Percentiles rank a stretch among this genome's conserved stretches.
Evolutionary conservation across 257 asterid genomes (phyloP).

Genomic region (Solanum lignicaule): DNA sequence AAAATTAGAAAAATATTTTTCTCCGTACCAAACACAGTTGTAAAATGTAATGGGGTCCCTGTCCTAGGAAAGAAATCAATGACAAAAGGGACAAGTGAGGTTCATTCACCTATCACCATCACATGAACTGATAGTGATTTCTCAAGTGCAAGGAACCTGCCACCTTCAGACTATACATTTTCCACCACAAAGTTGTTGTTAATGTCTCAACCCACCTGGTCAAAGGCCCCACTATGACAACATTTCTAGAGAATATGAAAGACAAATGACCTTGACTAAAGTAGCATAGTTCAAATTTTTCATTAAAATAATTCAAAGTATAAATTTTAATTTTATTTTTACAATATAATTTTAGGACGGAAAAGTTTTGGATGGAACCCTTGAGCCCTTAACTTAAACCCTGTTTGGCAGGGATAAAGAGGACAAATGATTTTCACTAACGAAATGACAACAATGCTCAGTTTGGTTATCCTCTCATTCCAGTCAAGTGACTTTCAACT

Average conservation of each 20-base stretch:
- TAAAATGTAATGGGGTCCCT: neutral
- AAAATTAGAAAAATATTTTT: neutral
- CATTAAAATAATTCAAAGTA: neutral
- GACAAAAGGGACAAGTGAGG: neutral
- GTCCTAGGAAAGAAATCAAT: neutral
- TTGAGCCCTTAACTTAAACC: neutral
- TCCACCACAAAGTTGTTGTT: neutral
- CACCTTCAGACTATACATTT: neutral
- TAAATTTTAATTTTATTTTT: neutral
- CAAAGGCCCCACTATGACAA: neutral
- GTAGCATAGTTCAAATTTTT: neutral
- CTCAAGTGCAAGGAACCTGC: neutral
- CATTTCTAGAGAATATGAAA: neutral
- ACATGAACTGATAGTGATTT: neutral
- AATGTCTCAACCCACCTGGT: neutral
- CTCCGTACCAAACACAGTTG: rapidly evolving
- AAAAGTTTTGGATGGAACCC: neutral
- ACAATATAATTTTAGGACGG: neutral
- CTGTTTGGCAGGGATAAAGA: neutral
- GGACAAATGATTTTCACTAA: neutral
- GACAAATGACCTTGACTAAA: neutral
- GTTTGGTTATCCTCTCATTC: neutral
- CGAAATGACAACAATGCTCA: neutral
- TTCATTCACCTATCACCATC: neutral
- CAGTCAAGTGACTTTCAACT: neutral